Base-by-base conservation (phyloP, 129 eudicot genomes). In the Rutidosis leptorrhynchoides region DNA sequence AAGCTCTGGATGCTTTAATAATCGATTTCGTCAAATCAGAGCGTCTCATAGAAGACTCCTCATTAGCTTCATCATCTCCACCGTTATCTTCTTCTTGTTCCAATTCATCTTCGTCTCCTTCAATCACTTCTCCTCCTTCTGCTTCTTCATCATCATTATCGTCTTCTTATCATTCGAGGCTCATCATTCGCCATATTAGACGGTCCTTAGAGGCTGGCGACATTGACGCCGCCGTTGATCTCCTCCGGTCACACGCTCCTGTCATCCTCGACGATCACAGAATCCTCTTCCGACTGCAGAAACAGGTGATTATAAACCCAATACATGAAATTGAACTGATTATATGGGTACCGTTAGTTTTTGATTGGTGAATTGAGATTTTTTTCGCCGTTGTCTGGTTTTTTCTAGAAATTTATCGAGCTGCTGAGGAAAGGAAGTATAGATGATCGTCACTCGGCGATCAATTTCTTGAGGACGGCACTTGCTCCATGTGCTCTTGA, bases 321-420 rank as follows among this genome's bases (percentile, higher is more conserved):
- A n/a, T n/a, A n/a, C n/a, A n/a, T n/a, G n/a, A n/a, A n/a, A n/a
- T n/a, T n/a, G n/a, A n/a, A n/a, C n/a, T n/a, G n/a, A n/a, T n/a
- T n/a, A n/a, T n/a, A n/a, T n/a, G n/a, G n/a, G n/a, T n/a, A n/a
- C n/a, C n/a, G n/a, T n/a, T 26, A 5, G 58, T 42, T 57, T 24
- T 7, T 11, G 6, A 25, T 57, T 26, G 62, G 62, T 43, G 67
- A 75, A n/a, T n/a, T n/a, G n/a, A n/a, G n/a, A n/a, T n/a, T n/a
- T n/a, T n/a, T n/a, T n/a, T n/a, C n/a, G n/a, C n/a, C n/a, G n/a
- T n/a, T n/a, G n/a, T n/a, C n/a, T n/a, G n/a, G n/a, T n/a, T n/a
- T n/a, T n/a, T n/a, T n/a, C n/a, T n/a, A 93, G 99, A 93, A 84
- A 82, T 93, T 93, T 69, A 84, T 93, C 65, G 99, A 93, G 90